Conservation (phyloP, 192 early-diverging fungal genomes). For the Gaertneriomyces sp. region DNA sequence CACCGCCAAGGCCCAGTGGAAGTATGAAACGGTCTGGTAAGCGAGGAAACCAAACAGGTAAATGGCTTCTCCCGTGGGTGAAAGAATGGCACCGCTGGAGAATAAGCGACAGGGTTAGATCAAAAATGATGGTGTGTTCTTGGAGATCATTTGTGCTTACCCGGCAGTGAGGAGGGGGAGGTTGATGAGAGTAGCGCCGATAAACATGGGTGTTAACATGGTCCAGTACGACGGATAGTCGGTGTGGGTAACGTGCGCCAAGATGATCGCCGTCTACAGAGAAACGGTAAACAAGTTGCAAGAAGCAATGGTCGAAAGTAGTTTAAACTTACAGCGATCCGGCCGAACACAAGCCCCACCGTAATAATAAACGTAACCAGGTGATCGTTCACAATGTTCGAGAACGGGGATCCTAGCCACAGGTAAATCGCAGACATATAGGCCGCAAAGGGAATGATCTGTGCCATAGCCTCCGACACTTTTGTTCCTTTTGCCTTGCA, state of each 20-base stretch:
- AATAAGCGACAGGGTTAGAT: conserved; percentile 5
- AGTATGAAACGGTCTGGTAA: conserved; percentile 73
- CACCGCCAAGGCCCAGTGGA: conserved; percentile 81
- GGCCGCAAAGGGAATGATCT: conserved; percentile 18
- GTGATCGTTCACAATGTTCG: conserved; percentile 15
- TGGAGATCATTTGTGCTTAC: conserved; percentile 35
- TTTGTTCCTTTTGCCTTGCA: conserved; percentile 17
- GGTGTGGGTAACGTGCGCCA: conserved; percentile 82
- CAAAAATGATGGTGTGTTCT: not conserved
- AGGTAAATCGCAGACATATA: conserved; percentile 5
- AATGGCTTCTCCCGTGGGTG: conserved; percentile 60
- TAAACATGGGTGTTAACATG: conserved; percentile 67
- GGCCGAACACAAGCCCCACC: conserved; percentile 28
- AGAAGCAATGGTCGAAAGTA: not conserved
- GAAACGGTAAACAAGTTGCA: not conserved
- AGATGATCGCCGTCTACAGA: conserved; percentile 73
- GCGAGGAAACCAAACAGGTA: conserved; percentile 68
- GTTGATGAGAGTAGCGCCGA: conserved; percentile 69
- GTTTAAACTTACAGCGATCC: conserved; percentile 22
- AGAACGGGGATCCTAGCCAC: conserved; percentile 19
- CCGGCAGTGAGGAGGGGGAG: conserved; percentile 49
- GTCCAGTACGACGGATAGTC: conserved; percentile 80
- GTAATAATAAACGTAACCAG: conserved; percentile 27
- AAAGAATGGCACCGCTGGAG: conserved; percentile 61
- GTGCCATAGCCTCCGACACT: conserved; percentile 17